Evolutionary conservation across 345 rosid species (phyloP).

Genomic region (Hibiscus trionum): DNA sequence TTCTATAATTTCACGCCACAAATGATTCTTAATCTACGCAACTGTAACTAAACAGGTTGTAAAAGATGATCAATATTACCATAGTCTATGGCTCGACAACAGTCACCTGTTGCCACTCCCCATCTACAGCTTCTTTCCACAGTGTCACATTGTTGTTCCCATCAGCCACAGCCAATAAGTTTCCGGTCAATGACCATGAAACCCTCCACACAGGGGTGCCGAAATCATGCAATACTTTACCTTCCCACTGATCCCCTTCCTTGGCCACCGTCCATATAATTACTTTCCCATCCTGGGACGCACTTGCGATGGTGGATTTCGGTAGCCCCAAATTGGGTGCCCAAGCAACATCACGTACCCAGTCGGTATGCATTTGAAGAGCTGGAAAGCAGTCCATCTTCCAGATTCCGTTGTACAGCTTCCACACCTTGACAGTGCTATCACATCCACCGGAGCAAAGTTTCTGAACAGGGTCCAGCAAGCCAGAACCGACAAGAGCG

Average conservation of each 20-base stretch:
- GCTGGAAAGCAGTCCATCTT: conserved; percentile 8
- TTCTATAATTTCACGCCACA: neutral
- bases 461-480: conserved; percentile 6
- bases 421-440: conserved; percentile 9
- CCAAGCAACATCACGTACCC: conserved; percentile 9
- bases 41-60: neutral
- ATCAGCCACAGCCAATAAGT: conserved; percentile 9
- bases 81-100: conserved; percentile 6
- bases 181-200: conserved; percentile 5
- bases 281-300: neutral
- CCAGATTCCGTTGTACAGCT: conserved; percentile 5
- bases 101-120: conserved; percentile 11
- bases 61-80: conserved; percentile 4
- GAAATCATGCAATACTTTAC: conserved; percentile 4
- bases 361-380: conserved; percentile 7
- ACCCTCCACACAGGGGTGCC: conserved; percentile 2
- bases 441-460: conserved; percentile 6
- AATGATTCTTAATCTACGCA: neutral
- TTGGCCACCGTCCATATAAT: conserved; percentile 4
- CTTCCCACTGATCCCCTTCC: conserved; percentile 10
- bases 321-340: conserved; percentile 13
- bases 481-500: neutral
- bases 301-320: neutral
- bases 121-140: conserved; percentile 10
- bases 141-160: conserved; percentile 7